Base-by-base conservation (phyloP, 352 stramenopile species). In the Thalassiosira sp. region DNA sequence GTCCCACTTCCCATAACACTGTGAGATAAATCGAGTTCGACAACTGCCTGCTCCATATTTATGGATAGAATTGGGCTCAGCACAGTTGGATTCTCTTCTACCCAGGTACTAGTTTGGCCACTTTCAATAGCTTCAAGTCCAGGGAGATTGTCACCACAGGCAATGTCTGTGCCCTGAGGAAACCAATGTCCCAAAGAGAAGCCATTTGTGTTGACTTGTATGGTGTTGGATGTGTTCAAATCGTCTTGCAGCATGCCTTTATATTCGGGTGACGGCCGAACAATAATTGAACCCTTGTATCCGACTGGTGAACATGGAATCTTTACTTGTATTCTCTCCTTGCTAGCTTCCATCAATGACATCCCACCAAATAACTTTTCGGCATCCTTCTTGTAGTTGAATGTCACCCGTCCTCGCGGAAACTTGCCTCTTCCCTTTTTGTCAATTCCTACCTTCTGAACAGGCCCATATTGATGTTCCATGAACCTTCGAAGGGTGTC, bases 311-410 rank as follows among this genome's bases (percentile, higher is more conserved):
- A 11, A 27, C 57, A 64, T 2, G 5, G 43, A 24, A 69, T 20
- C 5, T 46, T 58, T n/a, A 45, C 10, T 45, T 51, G 46, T 18
- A 24, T 35, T 33, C 22, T 28, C 15, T 2, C 10, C 22, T 56
- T 43, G 22, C 25, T 56, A n/a, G 60, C 54, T 53, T 58, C 28
- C 13, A 54, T 8, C 31, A 67, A 40, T 25, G 35, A 33, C 13
- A 11, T 1, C 3, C 54, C 52, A 18, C 35, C 68, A 64, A 76
- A 76, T 43, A 76, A 28, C 16, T 28, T 40, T 43, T 76, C 40
- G 11, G 68, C 68, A 45, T 76, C 57, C 11, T 42, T 63, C 31
- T 49, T 37, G 18, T 62, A 49, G 18, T 63, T 62, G 40, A 76
- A 76, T 1, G 33, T 58, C 18, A 76, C 48, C 0, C 59, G n/a